A percentile compares a stretch with the other conserved stretches of the same genome.
These are phyloP conservation scores for Testicularia cyperi DNA, from an alignment of 1,284 basidiomycete species.

Conservation along the genomic window DNA sequence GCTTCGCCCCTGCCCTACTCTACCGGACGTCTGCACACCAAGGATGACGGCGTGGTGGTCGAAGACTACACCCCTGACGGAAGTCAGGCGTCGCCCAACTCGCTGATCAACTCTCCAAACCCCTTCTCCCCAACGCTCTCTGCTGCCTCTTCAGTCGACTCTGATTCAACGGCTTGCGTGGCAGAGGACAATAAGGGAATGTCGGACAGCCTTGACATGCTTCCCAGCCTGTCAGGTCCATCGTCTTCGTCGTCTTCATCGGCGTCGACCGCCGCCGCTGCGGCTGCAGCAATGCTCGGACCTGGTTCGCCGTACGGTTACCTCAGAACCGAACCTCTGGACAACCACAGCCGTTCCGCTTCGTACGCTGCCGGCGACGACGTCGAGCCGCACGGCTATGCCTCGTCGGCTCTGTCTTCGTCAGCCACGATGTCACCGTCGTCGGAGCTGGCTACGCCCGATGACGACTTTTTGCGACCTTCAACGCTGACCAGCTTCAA, in stretches of 20 bases:
- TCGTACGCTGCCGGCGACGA: slow-evolving; percentile 25
- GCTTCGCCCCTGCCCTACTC: slow-evolving; percentile 24
- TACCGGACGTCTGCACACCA: slow-evolving; percentile 13
- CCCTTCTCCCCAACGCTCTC: slow-evolving; percentile 45
- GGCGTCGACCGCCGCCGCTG: too few relatives aligned
- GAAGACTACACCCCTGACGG: slow-evolving; percentile 44
- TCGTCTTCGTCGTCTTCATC: too few relatives aligned
- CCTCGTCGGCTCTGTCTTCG: slow-evolving; percentile 24
- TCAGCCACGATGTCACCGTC: slow-evolving; percentile 33
- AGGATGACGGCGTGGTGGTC: slow-evolving; percentile 29
- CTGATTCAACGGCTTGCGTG: slow-evolving; percentile 39
- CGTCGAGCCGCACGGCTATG: slow-evolving; percentile 26
- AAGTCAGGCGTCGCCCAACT: slow-evolving; percentile 43
- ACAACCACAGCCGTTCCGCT: slow-evolving; percentile 10
- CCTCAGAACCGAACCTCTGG: slow-evolving; percentile 18
- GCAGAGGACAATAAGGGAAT: slow-evolving; percentile 11
- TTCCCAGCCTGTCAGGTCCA: slow-evolving; percentile 10
- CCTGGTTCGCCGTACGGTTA: too few relatives aligned
- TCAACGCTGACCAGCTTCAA: slow-evolving; percentile 47
- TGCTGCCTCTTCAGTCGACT: slow-evolving; percentile 41
- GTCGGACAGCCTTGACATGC: slow-evolving; percentile 16
- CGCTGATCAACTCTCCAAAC: slow-evolving; percentile 40
- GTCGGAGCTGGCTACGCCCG: slow-evolving; percentile 37
- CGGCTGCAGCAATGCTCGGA: too few relatives aligned
- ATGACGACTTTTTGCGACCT: slow-evolving; percentile 38